Evolutionary conservation across 345 rosid species (phyloP).

Genomic region (Bruguiera sexangula): DNA sequence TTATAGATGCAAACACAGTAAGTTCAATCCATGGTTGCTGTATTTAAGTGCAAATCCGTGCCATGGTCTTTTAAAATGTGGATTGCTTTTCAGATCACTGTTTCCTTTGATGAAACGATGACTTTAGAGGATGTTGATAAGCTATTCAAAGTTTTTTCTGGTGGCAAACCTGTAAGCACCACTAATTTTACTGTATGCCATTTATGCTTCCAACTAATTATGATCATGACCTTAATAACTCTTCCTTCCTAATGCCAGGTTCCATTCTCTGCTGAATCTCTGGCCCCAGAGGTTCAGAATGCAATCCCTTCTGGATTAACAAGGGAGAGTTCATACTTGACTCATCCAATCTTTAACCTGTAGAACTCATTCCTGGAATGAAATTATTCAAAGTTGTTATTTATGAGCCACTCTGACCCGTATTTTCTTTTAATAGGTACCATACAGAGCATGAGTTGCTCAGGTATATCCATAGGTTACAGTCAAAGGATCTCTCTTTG

Average conservation of each 20-base stretch:
- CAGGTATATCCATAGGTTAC: conserved; percentile 69
- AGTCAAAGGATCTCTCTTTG: conserved; percentile 87
- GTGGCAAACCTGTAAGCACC: conserved; percentile 72
- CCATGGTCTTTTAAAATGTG: conserved; percentile 13
- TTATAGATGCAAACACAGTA: conserved; percentile 76
- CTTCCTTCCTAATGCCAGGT: conserved; percentile 46
- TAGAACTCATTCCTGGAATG: conserved; percentile 28
- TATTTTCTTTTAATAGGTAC: conserved; percentile 43
- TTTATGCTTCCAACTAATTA: conserved; percentile 12
- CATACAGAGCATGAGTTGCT: conserved; percentile 97
- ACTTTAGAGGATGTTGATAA: conserved; percentile 89
- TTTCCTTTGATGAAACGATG: conserved; percentile 92
- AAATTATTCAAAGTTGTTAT: conserved; percentile 12
- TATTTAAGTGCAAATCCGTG: not conserved
- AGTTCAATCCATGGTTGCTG: conserved; percentile 30
- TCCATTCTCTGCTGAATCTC: conserved; percentile 75
- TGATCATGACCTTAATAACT: not conserved
- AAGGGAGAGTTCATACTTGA: conserved; percentile 75
- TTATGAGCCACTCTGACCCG: conserved; percentile 24
- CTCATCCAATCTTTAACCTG: conserved; percentile 84
- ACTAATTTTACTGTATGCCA: conserved; percentile 2
- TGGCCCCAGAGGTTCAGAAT: conserved; percentile 74
- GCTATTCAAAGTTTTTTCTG: conserved; percentile 71
- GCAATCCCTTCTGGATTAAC: conserved; percentile 64
- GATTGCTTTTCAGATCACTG: conserved; percentile 64